A percentile compares a stretch with the other conserved stretches of the same genome.
These are phyloP conservation scores for Rhizophagus clarus DNA, from an alignment of 192 early-diverging fungal species.

Conservation along the genomic window DNA sequence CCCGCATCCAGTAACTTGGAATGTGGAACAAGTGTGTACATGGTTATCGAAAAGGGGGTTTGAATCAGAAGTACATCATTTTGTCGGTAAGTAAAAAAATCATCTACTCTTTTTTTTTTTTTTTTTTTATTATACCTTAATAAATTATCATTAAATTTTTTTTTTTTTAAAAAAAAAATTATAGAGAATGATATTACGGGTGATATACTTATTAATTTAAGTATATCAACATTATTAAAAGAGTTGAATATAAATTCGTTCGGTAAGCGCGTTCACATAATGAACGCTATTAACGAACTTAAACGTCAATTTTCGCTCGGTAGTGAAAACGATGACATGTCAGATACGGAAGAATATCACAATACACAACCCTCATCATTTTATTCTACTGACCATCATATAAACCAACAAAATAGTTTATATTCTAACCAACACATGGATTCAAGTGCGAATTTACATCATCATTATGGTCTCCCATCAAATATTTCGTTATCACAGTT, in stretches of 20 bases:
- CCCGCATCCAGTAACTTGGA: constrained; percentile 59
- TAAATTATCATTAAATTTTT: not conserved
- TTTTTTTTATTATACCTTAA: not conserved
- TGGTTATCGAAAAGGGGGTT: constrained; percentile 62
- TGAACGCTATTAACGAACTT: constrained; percentile 64
- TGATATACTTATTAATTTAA: constrained; percentile 62
- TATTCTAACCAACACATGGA: not conserved
- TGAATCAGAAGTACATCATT: constrained; percentile 45
- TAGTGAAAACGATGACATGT: not conserved
- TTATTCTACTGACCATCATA: not conserved
- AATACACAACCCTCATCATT: too few species aligned
- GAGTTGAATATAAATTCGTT: constrained; percentile 68
- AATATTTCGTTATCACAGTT: not conserved
- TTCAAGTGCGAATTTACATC: not conserved
- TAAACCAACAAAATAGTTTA: not conserved
- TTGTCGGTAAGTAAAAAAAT: constrained; percentile 47
- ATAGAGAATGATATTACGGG: constrained; percentile 71
- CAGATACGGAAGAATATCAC: not conserved
- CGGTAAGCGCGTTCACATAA: constrained; percentile 67
- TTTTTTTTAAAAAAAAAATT: not conserved
- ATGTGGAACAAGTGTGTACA: constrained; percentile 55
- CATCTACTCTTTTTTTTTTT: not conserved
- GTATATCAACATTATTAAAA: constrained; percentile 58
- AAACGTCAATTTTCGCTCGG: constrained; percentile 24
- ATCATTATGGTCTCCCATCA: not conserved